phyloP scores from a whole-genome alignment of 2,329 filamentous ascomycete genomes.

The Apiospora arundinis region DNA sequence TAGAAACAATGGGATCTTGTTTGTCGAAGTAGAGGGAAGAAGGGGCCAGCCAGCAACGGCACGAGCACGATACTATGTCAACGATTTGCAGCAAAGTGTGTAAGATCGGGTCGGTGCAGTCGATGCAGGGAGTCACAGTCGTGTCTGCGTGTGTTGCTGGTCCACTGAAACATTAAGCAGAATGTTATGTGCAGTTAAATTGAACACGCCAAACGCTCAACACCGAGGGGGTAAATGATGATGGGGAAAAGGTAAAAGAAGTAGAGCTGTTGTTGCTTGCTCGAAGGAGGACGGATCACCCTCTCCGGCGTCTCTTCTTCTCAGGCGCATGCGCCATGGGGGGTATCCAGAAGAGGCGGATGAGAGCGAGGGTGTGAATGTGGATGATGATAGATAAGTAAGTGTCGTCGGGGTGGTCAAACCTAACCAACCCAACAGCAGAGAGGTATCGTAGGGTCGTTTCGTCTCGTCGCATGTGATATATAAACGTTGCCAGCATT shows the following conservation, averaged over 20 bases:
- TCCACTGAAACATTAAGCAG: conserved; percentile 42
- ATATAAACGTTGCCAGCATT: conserved; percentile 34
- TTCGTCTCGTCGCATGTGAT: conserved; percentile 40
- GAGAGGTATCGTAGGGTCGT: conserved; percentile 25
- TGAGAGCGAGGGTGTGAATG: conserved; percentile 26
- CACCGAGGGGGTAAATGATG: conserved; percentile 33
- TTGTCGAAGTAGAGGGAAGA: conserved; percentile 11
- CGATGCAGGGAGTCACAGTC: conserved; percentile 14
- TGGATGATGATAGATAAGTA: conserved; percentile 24
- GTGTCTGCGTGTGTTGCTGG: conserved; percentile 30
- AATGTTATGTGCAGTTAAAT: conserved; percentile 19
- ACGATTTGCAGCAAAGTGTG: conserved; percentile 20
- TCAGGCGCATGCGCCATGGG: conserved; percentile 25
- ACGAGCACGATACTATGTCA: conserved; percentile 10
- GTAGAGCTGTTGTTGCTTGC: conserved; percentile 27
- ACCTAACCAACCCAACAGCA: background rate
- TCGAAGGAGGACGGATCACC: conserved; percentile 24
- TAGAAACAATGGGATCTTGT: background rate
- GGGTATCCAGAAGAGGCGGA: conserved; percentile 32
- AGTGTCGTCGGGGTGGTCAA: background rate
- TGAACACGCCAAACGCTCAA: conserved; percentile 39
- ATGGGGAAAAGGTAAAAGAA: conserved; percentile 17
- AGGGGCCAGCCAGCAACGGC: conserved; percentile 31
- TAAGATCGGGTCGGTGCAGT: conserved; percentile 15
- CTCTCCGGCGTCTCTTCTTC: conserved; percentile 19